A percentile compares a stretch with the other conserved stretches of the same genome.
phyloP scores from a whole-genome alignment of 495 filamentous ascomycete species.

The Lasiosphaeria miniovina region DNA sequence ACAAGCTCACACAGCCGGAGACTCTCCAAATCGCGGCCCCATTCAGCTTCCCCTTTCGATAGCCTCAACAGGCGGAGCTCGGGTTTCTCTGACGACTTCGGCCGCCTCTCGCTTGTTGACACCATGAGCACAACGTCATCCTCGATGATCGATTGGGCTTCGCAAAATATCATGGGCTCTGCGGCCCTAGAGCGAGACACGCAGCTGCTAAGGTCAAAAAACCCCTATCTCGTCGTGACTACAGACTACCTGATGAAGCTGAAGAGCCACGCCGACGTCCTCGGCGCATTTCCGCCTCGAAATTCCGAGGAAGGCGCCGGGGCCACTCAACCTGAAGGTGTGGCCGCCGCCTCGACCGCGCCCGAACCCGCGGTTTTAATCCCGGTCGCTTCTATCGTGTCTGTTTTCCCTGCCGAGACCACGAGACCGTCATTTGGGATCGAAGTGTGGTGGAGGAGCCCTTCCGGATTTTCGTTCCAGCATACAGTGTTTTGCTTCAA shows the following conservation, averaged over 20 bases:
- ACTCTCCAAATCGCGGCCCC: constrained; percentile 27
- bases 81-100: constrained; percentile 25
- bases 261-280: constrained; percentile 66
- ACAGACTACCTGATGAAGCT: constrained; percentile 78
- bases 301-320: constrained; percentile 10
- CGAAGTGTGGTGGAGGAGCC: constrained; percentile 75
- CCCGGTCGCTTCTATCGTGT: constrained; percentile 69
- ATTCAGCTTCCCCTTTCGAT: constrained; percentile 19
- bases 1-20: constrained; percentile 17
- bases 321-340: not conserved
- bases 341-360: not conserved
- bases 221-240: constrained; percentile 88
- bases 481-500: constrained; percentile 63
- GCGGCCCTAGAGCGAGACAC: constrained; percentile 79
- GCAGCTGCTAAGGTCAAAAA: constrained; percentile 78
- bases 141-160: constrained; percentile 26
- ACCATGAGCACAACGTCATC: constrained; percentile 18
- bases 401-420: constrained; percentile 76
- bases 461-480: constrained; percentile 50
- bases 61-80: constrained; percentile 23
- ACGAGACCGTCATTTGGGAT: constrained; percentile 73
- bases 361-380: constrained; percentile 43
- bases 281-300: constrained; percentile 35
- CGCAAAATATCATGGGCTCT: constrained; percentile 47
- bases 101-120: constrained; percentile 26